Evolutionary conservation across 768 basidiomycete species (phyloP), one percentile per base, ranked within the genome.

Genomic region (Asterophora lycoperdoides): DNA sequence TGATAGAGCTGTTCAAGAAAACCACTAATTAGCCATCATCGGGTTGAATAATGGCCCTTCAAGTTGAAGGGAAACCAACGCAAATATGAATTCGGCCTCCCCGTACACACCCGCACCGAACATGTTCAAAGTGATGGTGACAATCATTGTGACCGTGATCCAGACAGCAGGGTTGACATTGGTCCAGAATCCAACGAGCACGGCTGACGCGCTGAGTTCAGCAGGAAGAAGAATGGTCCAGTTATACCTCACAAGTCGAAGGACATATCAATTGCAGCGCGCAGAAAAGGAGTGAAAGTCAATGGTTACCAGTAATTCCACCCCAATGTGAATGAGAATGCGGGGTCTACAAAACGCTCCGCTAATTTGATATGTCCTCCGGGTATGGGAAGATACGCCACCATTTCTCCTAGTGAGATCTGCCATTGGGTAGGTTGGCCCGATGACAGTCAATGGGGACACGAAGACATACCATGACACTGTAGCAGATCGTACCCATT

Each of bases 21-120:
- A 29, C 42, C 41, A 30, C 35, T 14, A 36, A 19, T 11, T 53
- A 14, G 20, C 8, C 8, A 9, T n/a, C 5, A 15, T 23, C 3
- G 3, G 23, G 23, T 23, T 23, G 23, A 23, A 23, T 23, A 6
- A 23, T 6, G 23, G 23, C n/a, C n/a, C n/a, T n/a, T n/a, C 39
- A 13, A 10, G 4, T 13, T 14, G 1, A 3, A 15, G 14, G 8
- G 11, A 11, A 74, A 58, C 80, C 63, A 53, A 85, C 75, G 89
- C 89, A 62, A 93, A 93, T 41, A 83, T 73, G 60, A 94, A 94
- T 65, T 93, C 92, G 6, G 81, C 81, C 65, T 93, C 89, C 30
- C 89, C 87, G 58, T 91, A 91, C 23, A 79, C 86, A 68, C 81
- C 83, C 37, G 86, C 83, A 41, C 87, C 89, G 5, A 81, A 65